A percentile compares a stretch with the other conserved stretches of the same genome.
Conservation (phyloP, 805 yeast species). For the Candida maesae region DNA sequence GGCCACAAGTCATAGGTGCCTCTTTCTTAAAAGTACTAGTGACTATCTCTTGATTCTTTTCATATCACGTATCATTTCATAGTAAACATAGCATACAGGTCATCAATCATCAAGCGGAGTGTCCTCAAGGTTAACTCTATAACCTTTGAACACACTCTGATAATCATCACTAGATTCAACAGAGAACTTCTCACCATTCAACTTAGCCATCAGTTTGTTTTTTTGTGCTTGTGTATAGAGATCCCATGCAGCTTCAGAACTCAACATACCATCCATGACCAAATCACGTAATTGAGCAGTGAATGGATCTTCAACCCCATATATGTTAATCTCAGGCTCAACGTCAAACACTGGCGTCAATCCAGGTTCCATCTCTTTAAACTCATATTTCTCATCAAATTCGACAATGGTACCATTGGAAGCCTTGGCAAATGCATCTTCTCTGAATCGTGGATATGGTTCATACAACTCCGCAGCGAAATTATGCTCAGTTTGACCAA, state of each 20-base stretch:
- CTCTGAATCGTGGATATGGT: constrained; percentile 25
- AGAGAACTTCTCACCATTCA: background rate
- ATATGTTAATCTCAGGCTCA: background rate
- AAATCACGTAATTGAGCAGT: constrained; percentile 2
- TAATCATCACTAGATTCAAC: background rate
- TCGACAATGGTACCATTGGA: constrained; percentile 32
- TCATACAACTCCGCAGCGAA: constrained; percentile 23
- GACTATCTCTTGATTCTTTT: too few relatives aligned
- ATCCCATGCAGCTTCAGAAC: constrained; percentile 2
- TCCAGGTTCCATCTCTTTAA: background rate
- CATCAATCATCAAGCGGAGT: background rate
- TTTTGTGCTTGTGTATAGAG: background rate
- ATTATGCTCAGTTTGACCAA: constrained; percentile 33
- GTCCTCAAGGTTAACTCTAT: background rate
- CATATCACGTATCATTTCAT: too few relatives aligned
- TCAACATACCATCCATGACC: constrained; percentile 4
- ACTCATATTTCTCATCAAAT: constrained; percentile 11
- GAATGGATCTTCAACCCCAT: constrained; percentile 1
- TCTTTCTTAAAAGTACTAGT: too few relatives aligned
- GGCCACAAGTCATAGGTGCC: too few relatives aligned
- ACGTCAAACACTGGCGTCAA: background rate
- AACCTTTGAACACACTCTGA: background rate
- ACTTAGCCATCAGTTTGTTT: background rate
- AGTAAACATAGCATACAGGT: too few relatives aligned
- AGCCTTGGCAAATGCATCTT: constrained; percentile 34